phyloP scores from a whole-genome alignment of 306 rosid species.

The Pyrus bretschneideri region DNA sequence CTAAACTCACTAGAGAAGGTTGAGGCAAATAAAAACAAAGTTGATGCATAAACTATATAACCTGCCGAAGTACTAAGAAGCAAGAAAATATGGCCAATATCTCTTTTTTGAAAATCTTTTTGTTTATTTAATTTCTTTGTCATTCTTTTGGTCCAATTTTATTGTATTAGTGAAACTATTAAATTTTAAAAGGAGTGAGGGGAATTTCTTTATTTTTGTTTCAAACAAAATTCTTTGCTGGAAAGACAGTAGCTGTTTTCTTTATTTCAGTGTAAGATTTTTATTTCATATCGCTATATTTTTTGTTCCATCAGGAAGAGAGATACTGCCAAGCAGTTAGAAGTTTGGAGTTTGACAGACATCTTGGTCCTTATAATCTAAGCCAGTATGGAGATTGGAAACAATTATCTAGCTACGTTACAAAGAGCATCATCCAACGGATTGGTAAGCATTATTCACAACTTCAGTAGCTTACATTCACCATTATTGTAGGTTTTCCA shows the following conservation, averaged over 20 bases:
- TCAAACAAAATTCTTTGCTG: neutral
- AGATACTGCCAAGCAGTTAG: neutral
- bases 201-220: neutral
- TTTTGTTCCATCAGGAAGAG: neutral
- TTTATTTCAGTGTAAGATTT: neutral
- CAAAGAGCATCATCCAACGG: slow-evolving; percentile 41
- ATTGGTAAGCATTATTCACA: slow-evolving; percentile 41
- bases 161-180: neutral
- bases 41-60: neutral
- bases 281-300: neutral
- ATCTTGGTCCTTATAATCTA: slow-evolving; percentile 18
- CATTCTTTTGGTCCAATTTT: neutral
- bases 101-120: neutral
- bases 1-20: neutral
- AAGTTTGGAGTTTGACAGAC: slow-evolving; percentile 68
- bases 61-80: neutral
- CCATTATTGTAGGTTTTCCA: neutral
- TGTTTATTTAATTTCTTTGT: too few species aligned
- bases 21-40: neutral
- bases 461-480: neutral
- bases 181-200: neutral
- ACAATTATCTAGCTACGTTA: slow-evolving; percentile 59
- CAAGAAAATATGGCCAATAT: neutral
- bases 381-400: slow-evolving; percentile 26
- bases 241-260: neutral